Conservation (phyloP, 192 early-diverging fungal genomes). For the Gamsiella multidivaricata region DNA sequence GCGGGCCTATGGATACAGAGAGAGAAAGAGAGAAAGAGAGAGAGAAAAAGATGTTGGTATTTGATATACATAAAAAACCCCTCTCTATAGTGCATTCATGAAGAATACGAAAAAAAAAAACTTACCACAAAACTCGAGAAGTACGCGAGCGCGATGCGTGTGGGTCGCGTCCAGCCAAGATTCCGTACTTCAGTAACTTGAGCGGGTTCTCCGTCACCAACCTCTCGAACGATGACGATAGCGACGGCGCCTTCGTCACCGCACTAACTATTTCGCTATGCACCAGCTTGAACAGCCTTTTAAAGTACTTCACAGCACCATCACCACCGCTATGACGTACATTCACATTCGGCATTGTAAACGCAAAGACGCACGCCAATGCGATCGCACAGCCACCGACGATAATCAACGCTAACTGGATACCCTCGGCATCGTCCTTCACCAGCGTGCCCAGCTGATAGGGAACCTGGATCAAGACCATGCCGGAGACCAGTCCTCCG, state of each 20-base stretch:
- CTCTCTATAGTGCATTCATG: not conserved
- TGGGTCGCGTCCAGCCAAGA: constrained; percentile 68
- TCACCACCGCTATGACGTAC: not conserved
- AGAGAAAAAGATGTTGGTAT: not conserved
- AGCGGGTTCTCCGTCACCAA: not conserved
- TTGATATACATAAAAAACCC: not conserved
- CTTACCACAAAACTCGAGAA: constrained; percentile 70
- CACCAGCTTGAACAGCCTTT: too few relatives aligned
- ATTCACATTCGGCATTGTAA: constrained; percentile 42
- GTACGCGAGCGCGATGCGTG: constrained; percentile 71
- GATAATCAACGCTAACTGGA: constrained; percentile 31
- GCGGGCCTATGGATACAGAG: constrained; percentile 61
- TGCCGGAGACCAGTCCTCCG: constrained; percentile 67
- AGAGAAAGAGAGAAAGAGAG: not conserved
- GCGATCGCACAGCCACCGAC: constrained; percentile 51
- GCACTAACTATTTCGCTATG: too few relatives aligned
- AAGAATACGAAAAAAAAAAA: not conserved
- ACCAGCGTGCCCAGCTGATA: constrained; percentile 20
- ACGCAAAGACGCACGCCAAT: constrained; percentile 39
- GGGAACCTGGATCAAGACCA: constrained; percentile 57
- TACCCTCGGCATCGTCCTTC: constrained; percentile 28
- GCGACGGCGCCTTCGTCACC: not conserved
- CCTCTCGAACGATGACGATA: constrained; percentile 1
- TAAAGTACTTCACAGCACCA: too few relatives aligned
- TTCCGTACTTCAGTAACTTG: constrained; percentile 60